Evolutionary conservation across 257 asterid genomes (phyloP).

Genomic region (Coffea canephora): DNA sequence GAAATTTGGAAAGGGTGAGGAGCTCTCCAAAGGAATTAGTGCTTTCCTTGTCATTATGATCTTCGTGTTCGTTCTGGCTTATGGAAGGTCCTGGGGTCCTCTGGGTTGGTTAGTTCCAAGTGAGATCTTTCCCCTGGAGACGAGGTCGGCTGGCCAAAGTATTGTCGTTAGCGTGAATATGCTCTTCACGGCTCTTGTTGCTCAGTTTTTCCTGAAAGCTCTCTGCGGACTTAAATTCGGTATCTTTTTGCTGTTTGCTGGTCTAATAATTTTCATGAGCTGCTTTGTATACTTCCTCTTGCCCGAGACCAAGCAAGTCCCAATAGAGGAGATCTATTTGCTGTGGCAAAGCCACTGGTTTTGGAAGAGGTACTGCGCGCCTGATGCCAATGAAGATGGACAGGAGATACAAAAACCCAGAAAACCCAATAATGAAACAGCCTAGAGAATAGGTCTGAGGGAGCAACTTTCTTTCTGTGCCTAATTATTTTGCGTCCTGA

Average conservation of each 20-base stretch:
- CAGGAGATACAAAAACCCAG: background rate
- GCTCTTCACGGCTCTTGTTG: slow-evolving; percentile 83
- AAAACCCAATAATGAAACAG: background rate
- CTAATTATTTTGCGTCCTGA: background rate
- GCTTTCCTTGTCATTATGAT: slow-evolving; percentile 54
- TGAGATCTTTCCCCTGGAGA: slow-evolving; percentile 80
- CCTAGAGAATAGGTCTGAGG: background rate
- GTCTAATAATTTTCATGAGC: slow-evolving; percentile 58
- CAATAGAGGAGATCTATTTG: slow-evolving; percentile 81
- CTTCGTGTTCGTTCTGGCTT: slow-evolving; percentile 61
- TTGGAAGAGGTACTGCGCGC: slow-evolving; percentile 64
- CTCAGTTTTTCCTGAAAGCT: slow-evolving; percentile 71
- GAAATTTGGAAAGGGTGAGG: slow-evolving; percentile 60
- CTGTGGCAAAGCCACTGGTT: slow-evolving; percentile 73
- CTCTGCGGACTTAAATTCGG: slow-evolving; percentile 79
- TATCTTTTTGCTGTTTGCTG: slow-evolving; percentile 68
- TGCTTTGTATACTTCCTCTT: slow-evolving; percentile 65
- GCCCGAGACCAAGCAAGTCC: slow-evolving; percentile 96
- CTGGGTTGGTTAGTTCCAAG: slow-evolving; percentile 88
- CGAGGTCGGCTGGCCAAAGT: slow-evolving; percentile 85
- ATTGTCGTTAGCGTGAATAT: slow-evolving; percentile 80
- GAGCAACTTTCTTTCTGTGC: background rate
- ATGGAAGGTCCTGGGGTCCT: slow-evolving; percentile 87
- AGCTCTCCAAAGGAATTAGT: slow-evolving; percentile 46
- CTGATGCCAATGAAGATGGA: slow-evolving; percentile 18